A percentile compares a stretch with the other conserved stretches of the same genome.
phyloP scores from a whole-genome alignment of 1,284 basidiomycete species.

The Sanguinoderma infundibulare region DNA sequence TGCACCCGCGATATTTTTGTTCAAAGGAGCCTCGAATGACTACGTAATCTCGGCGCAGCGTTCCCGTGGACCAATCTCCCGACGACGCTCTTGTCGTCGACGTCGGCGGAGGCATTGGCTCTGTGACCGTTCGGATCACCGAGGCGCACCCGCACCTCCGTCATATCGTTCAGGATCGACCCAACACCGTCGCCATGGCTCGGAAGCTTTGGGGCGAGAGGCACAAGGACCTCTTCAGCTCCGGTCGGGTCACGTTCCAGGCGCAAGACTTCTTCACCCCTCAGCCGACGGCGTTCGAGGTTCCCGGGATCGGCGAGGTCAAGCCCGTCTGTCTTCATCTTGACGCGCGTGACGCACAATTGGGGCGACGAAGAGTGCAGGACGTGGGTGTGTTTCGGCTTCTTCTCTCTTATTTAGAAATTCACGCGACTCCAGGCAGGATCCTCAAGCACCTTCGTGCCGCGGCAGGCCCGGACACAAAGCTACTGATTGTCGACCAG shows the following conservation, averaged over 20 bases:
- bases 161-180: constrained; percentile 71
- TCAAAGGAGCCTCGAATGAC: neutral
- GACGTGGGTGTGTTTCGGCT: constrained; percentile 1
- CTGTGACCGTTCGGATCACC: constrained; percentile 66
- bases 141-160: constrained; percentile 53
- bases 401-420: neutral
- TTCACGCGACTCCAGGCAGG: constrained; percentile 23
- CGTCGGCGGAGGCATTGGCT: constrained; percentile 78
- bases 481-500: constrained; percentile 62
- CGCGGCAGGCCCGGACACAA: constrained; percentile 48
- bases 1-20: neutral
- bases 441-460: constrained; percentile 40
- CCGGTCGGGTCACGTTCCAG: constrained; percentile 28
- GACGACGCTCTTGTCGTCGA: constrained; percentile 58
- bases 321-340: constrained; percentile 54
- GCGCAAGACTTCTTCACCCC: constrained; percentile 72
- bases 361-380: constrained; percentile 57
- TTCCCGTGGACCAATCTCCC: constrained; percentile 67
- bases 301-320: neutral
- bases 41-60: constrained; percentile 39
- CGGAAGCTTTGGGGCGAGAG: no score
- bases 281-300: constrained; percentile 9
- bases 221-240: constrained; percentile 28
- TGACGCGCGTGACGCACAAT: constrained; percentile 73
- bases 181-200: constrained; percentile 65